Evolutionary conservation across 179 eudicot species (phyloP).

Genomic region (Heliamphora pulchella): DNA sequence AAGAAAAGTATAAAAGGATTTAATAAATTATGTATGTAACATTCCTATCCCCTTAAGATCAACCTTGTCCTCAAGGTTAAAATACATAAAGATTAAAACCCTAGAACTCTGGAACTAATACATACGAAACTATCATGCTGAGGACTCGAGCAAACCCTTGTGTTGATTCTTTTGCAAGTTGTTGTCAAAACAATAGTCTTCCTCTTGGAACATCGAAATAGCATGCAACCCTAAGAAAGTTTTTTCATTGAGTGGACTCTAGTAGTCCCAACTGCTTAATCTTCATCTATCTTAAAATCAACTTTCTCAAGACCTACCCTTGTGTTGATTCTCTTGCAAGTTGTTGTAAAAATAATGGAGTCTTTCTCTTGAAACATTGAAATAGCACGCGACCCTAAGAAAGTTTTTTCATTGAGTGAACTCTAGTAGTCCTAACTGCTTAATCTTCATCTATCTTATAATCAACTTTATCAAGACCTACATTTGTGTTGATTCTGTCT

Average conservation of each 20-base stretch:
- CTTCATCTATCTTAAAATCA: background rate
- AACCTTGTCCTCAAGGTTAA: background rate
- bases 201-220: background rate
- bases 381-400: background rate
- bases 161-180: background rate
- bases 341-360: background rate
- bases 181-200: too few relatives aligned
- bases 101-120: too few relatives aligned
- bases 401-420: background rate
- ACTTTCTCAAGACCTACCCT: too few relatives aligned
- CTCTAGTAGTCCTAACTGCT: background rate
- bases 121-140: too few relatives aligned
- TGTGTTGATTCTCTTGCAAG: background rate
- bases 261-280: background rate
- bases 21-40: background rate
- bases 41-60: background rate
- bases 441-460: background rate
- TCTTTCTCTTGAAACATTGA: background rate
- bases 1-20: background rate
- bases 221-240: background rate
- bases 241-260: background rate
- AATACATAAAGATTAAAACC: background rate
- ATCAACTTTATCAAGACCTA: too few relatives aligned
- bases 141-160: background rate
- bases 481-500: too few relatives aligned